Evolutionary conservation across 192 early-diverging fungal genomes (phyloP).

Genomic region (Backusella mclennaniae): DNA sequence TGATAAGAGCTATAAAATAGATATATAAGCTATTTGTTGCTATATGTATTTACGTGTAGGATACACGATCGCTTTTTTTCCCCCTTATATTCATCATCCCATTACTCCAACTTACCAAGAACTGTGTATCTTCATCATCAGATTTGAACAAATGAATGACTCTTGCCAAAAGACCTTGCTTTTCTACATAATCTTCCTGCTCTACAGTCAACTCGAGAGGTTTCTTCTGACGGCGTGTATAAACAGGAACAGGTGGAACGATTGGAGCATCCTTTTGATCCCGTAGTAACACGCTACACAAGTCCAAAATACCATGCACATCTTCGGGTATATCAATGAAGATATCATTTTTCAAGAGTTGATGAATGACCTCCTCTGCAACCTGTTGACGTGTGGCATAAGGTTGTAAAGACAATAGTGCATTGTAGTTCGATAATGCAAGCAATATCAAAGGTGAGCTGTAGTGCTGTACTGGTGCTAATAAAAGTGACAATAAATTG

Average conservation of each 20-base stretch:
- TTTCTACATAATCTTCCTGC: constrained; percentile 88
- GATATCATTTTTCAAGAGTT: constrained; percentile 68
- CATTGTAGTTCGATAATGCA: constrained; percentile 76
- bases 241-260: constrained; percentile 23
- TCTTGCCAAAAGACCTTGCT: constrained; percentile 87
- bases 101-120: constrained; percentile 53
- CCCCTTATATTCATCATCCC: neutral
- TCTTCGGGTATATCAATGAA: constrained; percentile 66
- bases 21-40: constrained; percentile 10
- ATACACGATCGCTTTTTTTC: neutral
- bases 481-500: constrained; percentile 81
- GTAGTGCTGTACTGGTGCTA: constrained; percentile 81
- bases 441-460: constrained; percentile 62
- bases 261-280: constrained; percentile 74
- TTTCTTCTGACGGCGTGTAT: constrained; percentile 36
- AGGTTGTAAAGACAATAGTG: constrained; percentile 82
- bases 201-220: constrained; percentile 57
- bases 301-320: constrained; percentile 77
- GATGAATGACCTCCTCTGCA: constrained; percentile 72
- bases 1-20: constrained; percentile 60
- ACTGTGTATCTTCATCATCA: constrained; percentile 75
- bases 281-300: constrained; percentile 77
- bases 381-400: constrained; percentile 82
- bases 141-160: constrained; percentile 73
- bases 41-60: neutral